Evolutionary conservation across 1,284 basidiomycete species (phyloP), one percentile per base, ranked within the genome.

Genomic region (Puccinia polysora): DNA sequence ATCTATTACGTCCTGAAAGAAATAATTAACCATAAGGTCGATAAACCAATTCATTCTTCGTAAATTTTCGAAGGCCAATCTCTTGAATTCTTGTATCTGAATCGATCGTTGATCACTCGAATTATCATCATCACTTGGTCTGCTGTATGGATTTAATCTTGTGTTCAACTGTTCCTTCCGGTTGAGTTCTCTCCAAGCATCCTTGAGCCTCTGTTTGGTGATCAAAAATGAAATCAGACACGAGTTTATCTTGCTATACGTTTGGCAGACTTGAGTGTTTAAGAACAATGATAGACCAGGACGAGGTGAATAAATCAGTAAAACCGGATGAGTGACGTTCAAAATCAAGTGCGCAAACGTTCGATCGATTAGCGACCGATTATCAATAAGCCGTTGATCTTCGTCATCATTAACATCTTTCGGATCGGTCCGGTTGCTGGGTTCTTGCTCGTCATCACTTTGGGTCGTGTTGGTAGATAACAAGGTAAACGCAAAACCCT

Each of bases 251-350:
- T 50, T 23, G 47, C 58, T 43, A 36, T 70, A 70, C 2, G 8
- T 52, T 25, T 25, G 2, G 47, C 68, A 70, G 12, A 58, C 14
- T n/a, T 34, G 12, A 4, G 34, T 14, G 28, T 56, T 62, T 14
- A 70, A 36, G 14, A 70, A 70, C 14, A 70, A 49, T 15, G 56
- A 50, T 1, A 70, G 36, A 18, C 47, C 56, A 10, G 68, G 45
- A 0, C 14, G n/a, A 0, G 68, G 68, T 1, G 45, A 14, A 36
- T 59, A 70, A 32, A n/a, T 62, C 18, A 70, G 47, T 52, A 52
- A 50, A 38, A 70, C 32, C 2, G 68, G 68, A 4, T 47, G 30
- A 8, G 34, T 6, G 0, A 4, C 7, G 15, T 43, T 38, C 23
- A 70, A 49, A 15, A 62, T 40, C 14, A 59, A 52, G 0, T 34